Conservation (phyloP, 306 rosid genomes). For the Vachellia pachyceras region DNA sequence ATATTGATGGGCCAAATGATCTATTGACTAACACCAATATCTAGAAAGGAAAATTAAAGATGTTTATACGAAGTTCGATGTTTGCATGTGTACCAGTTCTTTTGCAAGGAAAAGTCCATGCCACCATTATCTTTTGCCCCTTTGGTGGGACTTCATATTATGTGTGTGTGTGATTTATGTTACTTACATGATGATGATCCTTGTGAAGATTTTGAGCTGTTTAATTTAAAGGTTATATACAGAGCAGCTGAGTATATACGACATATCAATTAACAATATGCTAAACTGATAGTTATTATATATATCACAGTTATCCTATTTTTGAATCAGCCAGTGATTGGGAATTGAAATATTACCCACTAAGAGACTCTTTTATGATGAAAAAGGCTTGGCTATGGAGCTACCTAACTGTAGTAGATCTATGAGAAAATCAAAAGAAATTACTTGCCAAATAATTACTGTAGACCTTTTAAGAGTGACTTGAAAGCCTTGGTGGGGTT, state of each 20-base stretch:
- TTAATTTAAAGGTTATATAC: slow-evolving; percentile 1
- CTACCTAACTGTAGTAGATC: slow-evolving; percentile 59
- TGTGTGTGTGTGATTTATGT: background rate
- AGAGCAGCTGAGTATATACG: slow-evolving; percentile 18
- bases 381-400: slow-evolving; percentile 36
- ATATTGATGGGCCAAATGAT: slow-evolving; percentile 47
- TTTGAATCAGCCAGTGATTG: slow-evolving; percentile 52
- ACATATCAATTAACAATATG: background rate
- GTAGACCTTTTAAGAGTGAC: slow-evolving; percentile 56
- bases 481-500: slow-evolving; percentile 66
- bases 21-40: slow-evolving; percentile 47
- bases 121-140: slow-evolving; percentile 33
- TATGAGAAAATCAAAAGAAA: slow-evolving; percentile 55
- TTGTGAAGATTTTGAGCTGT: background rate
- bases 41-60: slow-evolving; percentile 47
- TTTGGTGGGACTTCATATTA: slow-evolving; percentile 55
- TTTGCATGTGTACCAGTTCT: slow-evolving; percentile 40
- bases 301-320: slow-evolving; percentile 3
- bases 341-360: slow-evolving; percentile 55
- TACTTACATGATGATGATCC: slow-evolving; percentile 8
- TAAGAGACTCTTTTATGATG: slow-evolving; percentile 29
- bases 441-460: slow-evolving; percentile 54
- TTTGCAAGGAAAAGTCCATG: slow-evolving; percentile 38
- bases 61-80: slow-evolving; percentile 39
- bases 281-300: background rate